phyloP scores from a whole-genome alignment of 176 grass and related monocot genomes.

The Microstegium vimineum region DNA sequence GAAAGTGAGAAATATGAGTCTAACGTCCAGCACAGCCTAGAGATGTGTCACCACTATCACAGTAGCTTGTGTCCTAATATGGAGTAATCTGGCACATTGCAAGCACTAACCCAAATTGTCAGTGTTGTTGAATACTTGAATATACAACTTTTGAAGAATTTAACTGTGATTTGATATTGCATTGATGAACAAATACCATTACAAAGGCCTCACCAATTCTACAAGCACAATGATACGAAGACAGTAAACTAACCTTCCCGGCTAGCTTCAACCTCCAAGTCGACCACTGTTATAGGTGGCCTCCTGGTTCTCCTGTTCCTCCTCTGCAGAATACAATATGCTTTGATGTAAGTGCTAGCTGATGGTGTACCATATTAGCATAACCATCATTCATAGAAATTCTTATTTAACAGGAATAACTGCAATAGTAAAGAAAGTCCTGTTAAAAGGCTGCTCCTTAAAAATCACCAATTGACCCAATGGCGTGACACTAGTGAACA shows the following conservation, averaged over 20 bases:
- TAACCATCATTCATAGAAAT: background rate
- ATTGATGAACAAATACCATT: slow-evolving; percentile 6
- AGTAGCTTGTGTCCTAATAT: background rate
- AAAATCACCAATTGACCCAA: background rate
- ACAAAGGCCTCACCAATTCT: background rate
- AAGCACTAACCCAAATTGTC: background rate
- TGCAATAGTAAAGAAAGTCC: background rate
- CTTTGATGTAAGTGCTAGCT: background rate
- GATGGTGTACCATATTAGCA: background rate
- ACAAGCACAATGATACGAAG: background rate
- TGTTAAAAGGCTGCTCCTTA: background rate
- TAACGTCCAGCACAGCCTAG: background rate
- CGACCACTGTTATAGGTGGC: slow-evolving; percentile 25
- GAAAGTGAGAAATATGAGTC: background rate
- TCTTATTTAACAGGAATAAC: background rate
- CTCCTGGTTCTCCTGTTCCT: slow-evolving; percentile 28
- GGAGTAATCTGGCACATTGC: background rate
- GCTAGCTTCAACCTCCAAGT: slow-evolving; percentile 31
- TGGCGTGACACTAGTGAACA: background rate
- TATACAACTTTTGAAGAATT: slow-evolving; percentile 3
- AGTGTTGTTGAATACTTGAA: slow-evolving; percentile 19
- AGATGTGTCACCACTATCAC: background rate
- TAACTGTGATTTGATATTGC: background rate
- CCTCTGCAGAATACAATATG: slow-evolving; percentile 39
- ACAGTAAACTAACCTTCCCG: slow-evolving; percentile 33